Evolutionary conservation across 2,329 filamentous ascomycete species (phyloP), one percentile per base, ranked within the genome.

Genomic region (Sarocladium kiliense): DNA sequence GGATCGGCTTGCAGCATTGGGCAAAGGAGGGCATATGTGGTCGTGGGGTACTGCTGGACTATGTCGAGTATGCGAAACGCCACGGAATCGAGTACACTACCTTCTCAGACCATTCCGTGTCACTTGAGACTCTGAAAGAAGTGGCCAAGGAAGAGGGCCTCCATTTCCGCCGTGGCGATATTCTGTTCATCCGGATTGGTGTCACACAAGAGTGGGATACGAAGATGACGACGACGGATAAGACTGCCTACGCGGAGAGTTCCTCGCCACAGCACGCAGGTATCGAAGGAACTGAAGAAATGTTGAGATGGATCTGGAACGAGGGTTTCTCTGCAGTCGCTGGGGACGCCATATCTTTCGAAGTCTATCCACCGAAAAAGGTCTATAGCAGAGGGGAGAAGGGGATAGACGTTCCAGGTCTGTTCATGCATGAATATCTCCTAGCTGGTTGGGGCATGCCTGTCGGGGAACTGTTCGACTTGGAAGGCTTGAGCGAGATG

Each of bases 41-140:
- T 3, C 75, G 78, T 9, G 78, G 78, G 2, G 74, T 81, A 5
- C 66, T 81, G 7, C 67, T 81, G 1, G 78, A 81, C 65, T 81
- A 78, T 53, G 70, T 65, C 4, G 67, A 68, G 4, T 80, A 73
- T 68, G 74, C 75, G 1, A 65, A 64, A 1, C 58, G 58, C 11
- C 68, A 62, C 56, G 66, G 57, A 64, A 70, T 78, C 37, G 55
- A 62, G 2, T 73, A 75, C 55, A 68, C 65, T 39, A 61, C 71
- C 23, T 68, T 80, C 60, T 69, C 74, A 30, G 61, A 67, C 18
- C 67, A 76, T 61, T 61, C 66, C 26, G 66, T 77, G 41, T 64
- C 64, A 37, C 60, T 64, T 3, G 14, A 10, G 23, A 64, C 50
- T 1, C 60, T 74, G 0, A 55, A 65, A 1, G 63, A 67, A 2